phyloP scores from a whole-genome alignment of 2,329 filamentous ascomycete species.

The Aureobasidium sp. region DNA sequence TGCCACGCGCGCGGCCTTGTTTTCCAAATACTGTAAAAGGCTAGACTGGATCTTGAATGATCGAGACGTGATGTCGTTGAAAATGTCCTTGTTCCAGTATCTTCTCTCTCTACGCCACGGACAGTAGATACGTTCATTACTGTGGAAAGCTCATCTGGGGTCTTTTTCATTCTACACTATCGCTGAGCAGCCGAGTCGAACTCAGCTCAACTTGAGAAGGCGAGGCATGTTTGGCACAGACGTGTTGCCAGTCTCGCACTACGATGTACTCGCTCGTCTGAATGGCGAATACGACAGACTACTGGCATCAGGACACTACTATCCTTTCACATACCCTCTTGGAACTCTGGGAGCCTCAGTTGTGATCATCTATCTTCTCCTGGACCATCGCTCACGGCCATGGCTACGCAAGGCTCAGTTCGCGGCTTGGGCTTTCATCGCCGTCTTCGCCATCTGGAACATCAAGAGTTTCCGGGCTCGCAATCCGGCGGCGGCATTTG shows the following conservation, averaged over 20 bases:
- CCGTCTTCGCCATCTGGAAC: slow-evolving; percentile 38
- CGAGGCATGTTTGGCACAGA: neutral
- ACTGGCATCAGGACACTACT: slow-evolving; percentile 34
- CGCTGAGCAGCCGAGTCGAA: too few relatives aligned
- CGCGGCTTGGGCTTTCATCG: slow-evolving; percentile 39
- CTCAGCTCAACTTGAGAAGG: neutral
- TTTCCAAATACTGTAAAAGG: slow-evolving; percentile 11
- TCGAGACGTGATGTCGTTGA: slow-evolving; percentile 7
- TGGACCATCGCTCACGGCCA: slow-evolving; percentile 40
- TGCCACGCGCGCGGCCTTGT: neutral
- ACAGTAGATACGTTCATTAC: neutral
- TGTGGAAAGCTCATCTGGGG: neutral
- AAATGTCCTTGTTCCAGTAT: neutral
- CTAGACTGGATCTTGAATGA: neutral
- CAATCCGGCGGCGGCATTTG: slow-evolving; percentile 46
- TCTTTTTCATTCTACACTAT: too few relatives aligned
- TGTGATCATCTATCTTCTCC: slow-evolving; percentile 44
- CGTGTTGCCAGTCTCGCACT: neutral
- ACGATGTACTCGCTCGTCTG: slow-evolving; percentile 17
- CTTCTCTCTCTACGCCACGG: neutral
- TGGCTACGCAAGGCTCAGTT: slow-evolving; percentile 38
- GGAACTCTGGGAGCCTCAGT: slow-evolving; percentile 33
- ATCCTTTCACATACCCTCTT: slow-evolving; percentile 41
- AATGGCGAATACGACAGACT: slow-evolving; percentile 34
- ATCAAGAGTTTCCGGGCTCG: slow-evolving; percentile 42